Evolutionary conservation across 2,329 filamentous ascomycete species (phyloP), one percentile per base, ranked within the genome.

Genomic region (Ceratocystis cacaofunesta): DNA sequence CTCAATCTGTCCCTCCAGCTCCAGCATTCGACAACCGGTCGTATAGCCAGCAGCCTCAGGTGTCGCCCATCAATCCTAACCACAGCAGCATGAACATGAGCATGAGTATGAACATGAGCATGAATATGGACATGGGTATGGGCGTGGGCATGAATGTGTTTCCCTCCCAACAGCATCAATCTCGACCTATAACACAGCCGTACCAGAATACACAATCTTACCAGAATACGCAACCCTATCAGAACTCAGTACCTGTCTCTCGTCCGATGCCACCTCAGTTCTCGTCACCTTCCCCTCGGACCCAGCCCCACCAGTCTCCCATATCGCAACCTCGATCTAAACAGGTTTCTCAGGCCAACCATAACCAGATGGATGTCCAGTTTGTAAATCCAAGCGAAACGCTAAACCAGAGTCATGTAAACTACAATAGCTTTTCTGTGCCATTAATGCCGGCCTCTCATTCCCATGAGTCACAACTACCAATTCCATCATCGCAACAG

Each of bases 1-100:
- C 63, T 28, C 63, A 64, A 58, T 28, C 55, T 41, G 44, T 44
- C n/a, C 30, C 36, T 43, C 44, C 28, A 7, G 55, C 61, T 5
- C 41, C 61, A 19, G 43, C 65, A 28, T 65, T 63, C 25, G 63
- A 65, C 19, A 61, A 19, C 46, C 72, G 73, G 58, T 77, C 76
- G 57, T 73, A 76, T 19, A 70, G 72, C 44, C 73, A 74, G 50
- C 73, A 76, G 61, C 71, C 74, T 30, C 74, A 72, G 36, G 50
- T 63, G 61, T 41, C 36, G 36, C 25, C 43, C 10, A 19, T 66
- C 15, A 55, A 17, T 69, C 70, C 46, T 25, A 52, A 52, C 12
- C 55, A 58, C 28, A 67, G 69, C 61, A 74, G 64, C 69, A 75
- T 71, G 69, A 68, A 66, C 72, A 71, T 41, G 70, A 73, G 28